Evolutionary conservation across 1,284 basidiomycete genomes (phyloP).

Genomic region (Cryptococcus sp.): DNA sequence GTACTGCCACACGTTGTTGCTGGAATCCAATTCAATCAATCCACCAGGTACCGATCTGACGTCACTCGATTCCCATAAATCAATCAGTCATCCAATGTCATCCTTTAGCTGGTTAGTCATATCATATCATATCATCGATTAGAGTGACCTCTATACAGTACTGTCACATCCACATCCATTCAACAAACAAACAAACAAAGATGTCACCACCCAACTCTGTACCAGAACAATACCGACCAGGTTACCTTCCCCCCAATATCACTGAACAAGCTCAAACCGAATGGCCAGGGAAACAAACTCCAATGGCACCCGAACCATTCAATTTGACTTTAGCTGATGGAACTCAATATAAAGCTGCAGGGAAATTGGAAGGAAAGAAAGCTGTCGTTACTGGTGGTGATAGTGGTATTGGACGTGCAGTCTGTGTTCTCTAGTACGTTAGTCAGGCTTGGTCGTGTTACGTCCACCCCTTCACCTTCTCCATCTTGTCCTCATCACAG

Average conservation of each 20-base stretch:
- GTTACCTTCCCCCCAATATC: slow-evolving; percentile 36
- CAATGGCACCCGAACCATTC: slow-evolving; percentile 50
- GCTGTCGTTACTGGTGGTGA: slow-evolving; percentile 49
- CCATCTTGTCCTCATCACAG: background rate
- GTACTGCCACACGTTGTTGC: too few species aligned
- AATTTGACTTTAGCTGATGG: slow-evolving; percentile 56
- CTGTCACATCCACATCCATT: too few species aligned
- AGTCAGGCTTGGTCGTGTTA: too few species aligned
- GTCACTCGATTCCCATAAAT: too few species aligned
- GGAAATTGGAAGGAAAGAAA: slow-evolving; percentile 51
- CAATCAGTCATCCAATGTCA: too few species aligned
- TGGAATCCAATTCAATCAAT: too few species aligned
- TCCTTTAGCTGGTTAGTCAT: too few species aligned
- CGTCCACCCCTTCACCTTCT: background rate
- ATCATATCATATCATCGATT: too few species aligned
- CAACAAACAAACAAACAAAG: too few species aligned
- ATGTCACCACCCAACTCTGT: slow-evolving; percentile 36
- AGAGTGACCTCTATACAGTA: too few species aligned
- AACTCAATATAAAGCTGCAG: slow-evolving; percentile 41
- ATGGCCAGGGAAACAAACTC: slow-evolving; percentile 36
- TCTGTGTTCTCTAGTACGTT: slow-evolving; percentile 37
- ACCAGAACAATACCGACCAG: slow-evolving; percentile 41
- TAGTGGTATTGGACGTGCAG: slow-evolving; percentile 49
- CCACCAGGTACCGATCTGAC: too few species aligned
- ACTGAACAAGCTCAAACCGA: slow-evolving; percentile 36